Conservation (phyloP, 2,329 filamentous ascomycete genomes). For the Myriosclerotinia duriaeana region DNA sequence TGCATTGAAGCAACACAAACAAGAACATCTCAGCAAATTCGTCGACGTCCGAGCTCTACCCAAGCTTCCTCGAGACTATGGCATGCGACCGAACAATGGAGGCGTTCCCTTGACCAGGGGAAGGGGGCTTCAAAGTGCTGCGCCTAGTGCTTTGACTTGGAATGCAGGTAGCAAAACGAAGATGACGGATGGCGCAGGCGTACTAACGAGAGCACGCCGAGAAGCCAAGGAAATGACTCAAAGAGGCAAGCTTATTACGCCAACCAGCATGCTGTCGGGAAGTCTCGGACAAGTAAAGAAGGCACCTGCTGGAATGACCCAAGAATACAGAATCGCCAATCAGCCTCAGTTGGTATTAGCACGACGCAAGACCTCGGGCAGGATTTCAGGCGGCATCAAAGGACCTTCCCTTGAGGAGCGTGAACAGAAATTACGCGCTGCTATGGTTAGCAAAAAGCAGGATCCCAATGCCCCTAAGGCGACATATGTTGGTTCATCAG, state of each 20-base stretch:
- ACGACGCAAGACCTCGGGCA: conserved; percentile 32
- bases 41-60: conserved; percentile 53
- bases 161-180: conserved; percentile 53
- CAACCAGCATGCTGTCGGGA: conserved; percentile 41
- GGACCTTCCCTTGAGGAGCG: conserved; percentile 41
- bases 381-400: conserved; percentile 26
- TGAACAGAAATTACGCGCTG: conserved; percentile 40
- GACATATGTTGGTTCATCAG: conserved; percentile 33
- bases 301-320: conserved; percentile 55
- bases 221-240: conserved; percentile 56
- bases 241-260: conserved; percentile 49
- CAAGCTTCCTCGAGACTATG: conserved; percentile 43
- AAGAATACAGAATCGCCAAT: conserved; percentile 50
- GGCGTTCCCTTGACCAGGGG: conserved; percentile 37
- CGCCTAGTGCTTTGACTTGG: conserved; percentile 46
- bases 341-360: conserved; percentile 43
- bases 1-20: conserved; percentile 57
- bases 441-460: conserved; percentile 28
- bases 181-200: conserved; percentile 51
- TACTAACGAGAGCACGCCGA: conserved; percentile 56
- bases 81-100: conserved; percentile 41
- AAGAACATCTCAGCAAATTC: conserved; percentile 57
- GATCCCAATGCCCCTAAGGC: conserved; percentile 20
- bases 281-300: conserved; percentile 44
- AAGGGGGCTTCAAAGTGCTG: conserved; percentile 37